phyloP scores from a whole-genome alignment of 495 filamentous ascomycete species.

The Podospora anserina region DNA sequence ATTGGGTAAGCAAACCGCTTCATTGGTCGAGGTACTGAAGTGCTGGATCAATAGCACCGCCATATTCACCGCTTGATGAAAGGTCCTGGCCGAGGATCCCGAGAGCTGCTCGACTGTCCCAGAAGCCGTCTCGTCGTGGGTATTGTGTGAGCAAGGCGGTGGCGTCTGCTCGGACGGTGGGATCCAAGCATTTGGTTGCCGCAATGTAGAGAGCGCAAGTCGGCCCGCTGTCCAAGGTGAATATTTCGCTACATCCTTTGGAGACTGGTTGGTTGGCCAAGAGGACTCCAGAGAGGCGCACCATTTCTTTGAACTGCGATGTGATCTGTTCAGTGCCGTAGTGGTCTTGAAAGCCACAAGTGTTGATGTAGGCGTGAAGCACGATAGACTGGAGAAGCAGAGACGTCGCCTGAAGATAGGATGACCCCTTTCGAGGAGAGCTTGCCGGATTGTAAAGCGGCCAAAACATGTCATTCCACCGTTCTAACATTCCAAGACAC shows the following conservation, averaged over 20 bases:
- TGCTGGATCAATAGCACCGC: background rate
- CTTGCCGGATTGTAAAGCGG: background rate
- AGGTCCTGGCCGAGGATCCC: background rate
- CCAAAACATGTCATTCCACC: background rate
- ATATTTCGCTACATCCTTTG: constrained; percentile 12
- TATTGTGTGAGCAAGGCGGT: constrained; percentile 15
- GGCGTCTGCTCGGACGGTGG: constrained; percentile 16
- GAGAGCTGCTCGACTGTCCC: constrained; percentile 14
- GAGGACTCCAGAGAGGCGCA: constrained; percentile 17
- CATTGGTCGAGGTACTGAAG: background rate
- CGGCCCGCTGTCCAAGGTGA: constrained; percentile 29
- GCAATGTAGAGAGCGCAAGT: constrained; percentile 21
- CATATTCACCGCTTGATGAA: background rate
- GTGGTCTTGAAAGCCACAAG: constrained; percentile 4
- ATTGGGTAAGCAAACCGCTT: background rate
- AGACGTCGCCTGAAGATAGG: background rate
- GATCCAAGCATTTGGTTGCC: constrained; percentile 23
- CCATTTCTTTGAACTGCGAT: background rate
- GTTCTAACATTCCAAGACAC: background rate
- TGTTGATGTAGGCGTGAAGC: constrained; percentile 6
- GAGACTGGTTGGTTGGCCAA: constrained; percentile 16
- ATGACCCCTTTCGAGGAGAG: background rate
- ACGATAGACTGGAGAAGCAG: background rate
- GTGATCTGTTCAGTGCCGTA: background rate
- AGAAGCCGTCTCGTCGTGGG: constrained; percentile 27